Percentiles rank a stretch among this genome's conserved stretches.
These are phyloP conservation scores for Pholiota molesta DNA, from an alignment of 768 basidiomycete species.

Conservation along the genomic window DNA sequence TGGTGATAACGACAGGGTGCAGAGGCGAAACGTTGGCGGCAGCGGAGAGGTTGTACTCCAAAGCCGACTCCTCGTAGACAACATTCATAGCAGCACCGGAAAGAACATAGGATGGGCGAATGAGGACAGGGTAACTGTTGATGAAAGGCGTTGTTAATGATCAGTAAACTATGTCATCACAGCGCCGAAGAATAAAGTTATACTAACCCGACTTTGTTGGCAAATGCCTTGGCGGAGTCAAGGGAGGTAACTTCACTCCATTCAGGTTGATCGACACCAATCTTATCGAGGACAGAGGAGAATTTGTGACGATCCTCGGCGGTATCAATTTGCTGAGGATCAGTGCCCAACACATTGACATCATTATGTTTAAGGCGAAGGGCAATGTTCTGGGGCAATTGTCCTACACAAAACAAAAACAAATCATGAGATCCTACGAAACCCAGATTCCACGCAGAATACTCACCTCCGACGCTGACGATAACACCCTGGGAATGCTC, in stretches of 20 bases:
- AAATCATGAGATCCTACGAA: neutral
- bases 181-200: neutral
- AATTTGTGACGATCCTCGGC: constrained; percentile 99
- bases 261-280: constrained; percentile 95
- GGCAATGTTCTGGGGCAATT: constrained; percentile 98
- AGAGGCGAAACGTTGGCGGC: constrained; percentile 95
- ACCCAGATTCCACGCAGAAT: neutral
- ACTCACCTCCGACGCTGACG: constrained; percentile 93
- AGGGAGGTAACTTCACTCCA: constrained; percentile 92
- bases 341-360: constrained; percentile 94
- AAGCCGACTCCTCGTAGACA: constrained; percentile 85
- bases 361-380: constrained; percentile 89
- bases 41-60: constrained; percentile 95
- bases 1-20: constrained; percentile 97
- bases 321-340: constrained; percentile 92
- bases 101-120: constrained; percentile 97
- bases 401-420: constrained; percentile 52
- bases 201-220: constrained; percentile 77
- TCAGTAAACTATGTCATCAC: constrained; percentile 2
- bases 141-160: constrained; percentile 7
- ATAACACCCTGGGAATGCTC: constrained; percentile 92
- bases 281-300: constrained; percentile 92
- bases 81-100: constrained; percentile 99
- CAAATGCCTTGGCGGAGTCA: constrained; percentile 90
- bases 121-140: constrained; percentile 89